A percentile compares a stretch with the other conserved stretches of the same genome.
These are phyloP conservation scores for Umbelopsis sp. DNA, from an alignment of 192 early-diverging fungal genomes.

Conservation along the genomic window DNA sequence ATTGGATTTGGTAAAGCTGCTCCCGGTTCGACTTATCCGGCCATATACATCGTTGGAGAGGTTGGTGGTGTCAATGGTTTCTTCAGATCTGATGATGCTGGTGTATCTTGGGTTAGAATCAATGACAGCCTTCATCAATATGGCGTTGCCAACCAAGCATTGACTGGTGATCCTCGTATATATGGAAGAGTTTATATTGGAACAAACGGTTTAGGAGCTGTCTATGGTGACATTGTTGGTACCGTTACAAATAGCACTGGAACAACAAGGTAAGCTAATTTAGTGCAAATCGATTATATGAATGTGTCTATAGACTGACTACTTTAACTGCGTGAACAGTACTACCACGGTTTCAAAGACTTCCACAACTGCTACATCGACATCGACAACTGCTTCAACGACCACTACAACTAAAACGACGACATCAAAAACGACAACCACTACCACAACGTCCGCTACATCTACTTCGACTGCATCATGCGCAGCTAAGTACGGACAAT, in stretches of 20 bases:
- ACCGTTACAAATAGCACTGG: neutral
- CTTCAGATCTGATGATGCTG: neutral
- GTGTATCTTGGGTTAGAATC: neutral
- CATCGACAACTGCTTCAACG: neutral
- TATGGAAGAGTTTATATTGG: constrained; percentile 2
- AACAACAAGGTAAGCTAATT: neutral
- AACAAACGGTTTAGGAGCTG: neutral
- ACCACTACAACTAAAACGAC: neutral
- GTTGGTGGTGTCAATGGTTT: neutral
- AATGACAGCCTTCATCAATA: neutral
- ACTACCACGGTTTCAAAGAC: neutral
- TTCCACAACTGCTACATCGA: neutral
- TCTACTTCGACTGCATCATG: neutral
- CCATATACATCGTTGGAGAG: neutral
- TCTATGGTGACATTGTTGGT: neutral
- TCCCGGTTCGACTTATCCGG: neutral
- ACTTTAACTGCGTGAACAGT: neutral
- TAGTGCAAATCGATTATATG: neutral
- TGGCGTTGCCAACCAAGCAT: neutral
- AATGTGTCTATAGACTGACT: neutral
- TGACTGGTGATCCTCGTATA: neutral
- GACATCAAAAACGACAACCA: neutral
- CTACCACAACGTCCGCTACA: neutral
- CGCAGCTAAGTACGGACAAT: neutral
- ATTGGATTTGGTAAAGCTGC: neutral